Conservation (phyloP, 305 asterid genomes). For the Fraxinus xanthoxyloides region DNA sequence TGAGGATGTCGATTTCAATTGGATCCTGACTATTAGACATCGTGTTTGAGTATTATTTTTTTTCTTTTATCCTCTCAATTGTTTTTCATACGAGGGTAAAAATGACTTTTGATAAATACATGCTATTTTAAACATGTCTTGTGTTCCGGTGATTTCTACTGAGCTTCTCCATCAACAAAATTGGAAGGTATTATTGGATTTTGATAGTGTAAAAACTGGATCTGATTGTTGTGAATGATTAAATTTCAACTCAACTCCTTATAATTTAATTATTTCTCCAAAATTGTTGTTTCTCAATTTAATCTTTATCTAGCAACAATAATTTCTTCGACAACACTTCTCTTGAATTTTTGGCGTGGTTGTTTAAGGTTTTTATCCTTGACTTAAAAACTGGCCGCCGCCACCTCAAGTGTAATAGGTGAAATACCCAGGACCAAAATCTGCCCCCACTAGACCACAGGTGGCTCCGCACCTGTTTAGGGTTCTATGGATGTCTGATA, state of each 20-base stretch:
- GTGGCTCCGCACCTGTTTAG: background rate
- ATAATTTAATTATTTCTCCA: background rate
- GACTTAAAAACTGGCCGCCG: background rate
- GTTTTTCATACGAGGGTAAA: no score
- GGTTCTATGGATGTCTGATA: background rate
- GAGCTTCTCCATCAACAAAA: background rate
- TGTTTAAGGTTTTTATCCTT: background rate
- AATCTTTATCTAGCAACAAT: background rate
- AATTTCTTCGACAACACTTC: background rate
- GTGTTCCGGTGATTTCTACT: background rate
- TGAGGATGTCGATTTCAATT: no score
- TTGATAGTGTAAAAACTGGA: background rate
- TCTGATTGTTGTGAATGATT: background rate
- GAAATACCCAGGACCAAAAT: background rate
- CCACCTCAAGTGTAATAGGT: background rate
- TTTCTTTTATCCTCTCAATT: no score
- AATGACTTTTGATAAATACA: no score
- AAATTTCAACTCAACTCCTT: background rate
- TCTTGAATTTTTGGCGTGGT: background rate
- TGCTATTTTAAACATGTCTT: background rate
- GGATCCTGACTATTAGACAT: no score
- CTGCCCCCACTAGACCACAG: background rate
- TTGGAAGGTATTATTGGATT: background rate
- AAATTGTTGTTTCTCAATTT: background rate
- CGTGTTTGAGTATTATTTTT: no score